Evolutionary conservation across 345 rosid species (phyloP), one percentile per base, ranked within the genome.

Genomic region (Dovyalis caffra): DNA sequence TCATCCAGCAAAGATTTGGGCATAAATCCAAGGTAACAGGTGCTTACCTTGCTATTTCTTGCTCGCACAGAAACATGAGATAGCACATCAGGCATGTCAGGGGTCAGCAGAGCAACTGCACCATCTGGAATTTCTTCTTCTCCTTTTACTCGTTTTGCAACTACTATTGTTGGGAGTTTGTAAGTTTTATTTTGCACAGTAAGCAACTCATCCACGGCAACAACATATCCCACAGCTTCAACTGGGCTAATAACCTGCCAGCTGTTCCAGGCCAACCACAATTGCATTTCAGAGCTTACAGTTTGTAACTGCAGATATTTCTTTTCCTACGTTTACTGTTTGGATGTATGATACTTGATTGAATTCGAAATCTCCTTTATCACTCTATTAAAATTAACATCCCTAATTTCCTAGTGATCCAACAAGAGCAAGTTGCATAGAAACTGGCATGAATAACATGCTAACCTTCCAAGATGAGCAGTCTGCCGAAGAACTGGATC

Each of bases 1-100:
- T 74, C 71, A 75, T 37, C 35, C 75, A 49, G 66, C 62, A 34
- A 69, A 72, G 61, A 63, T 63, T 64, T 71, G 74, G 15, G 58
- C 51, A 69, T 68, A 69, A 69, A 56, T 69, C 77, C 33, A 71
- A 74, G 69, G 49, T 73, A 70, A 70, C 65, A 75, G 63, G 31
- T 62, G 63, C 81, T 79, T 78, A 91, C 99, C 91, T 93, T 95
- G 92, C 98, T 72, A 84, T 91, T 95, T 86, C 98, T 93, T 80
- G 99, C 99, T 74, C 99, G 90, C 71, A 95, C 99, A 75, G 99
- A 95, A 78, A 95, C 99, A 88, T 93, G 99, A 60, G 99, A 95
- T 60, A 95, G 76, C 73, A 95, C 99, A 87, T 95, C 99, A 28
- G 99, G 99, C 98, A 91, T 93, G 83, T 95, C 97, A 58, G 98